Conservation (phyloP, 2,329 filamentous ascomycete genomes). For the Aspergillus japonicus region DNA sequence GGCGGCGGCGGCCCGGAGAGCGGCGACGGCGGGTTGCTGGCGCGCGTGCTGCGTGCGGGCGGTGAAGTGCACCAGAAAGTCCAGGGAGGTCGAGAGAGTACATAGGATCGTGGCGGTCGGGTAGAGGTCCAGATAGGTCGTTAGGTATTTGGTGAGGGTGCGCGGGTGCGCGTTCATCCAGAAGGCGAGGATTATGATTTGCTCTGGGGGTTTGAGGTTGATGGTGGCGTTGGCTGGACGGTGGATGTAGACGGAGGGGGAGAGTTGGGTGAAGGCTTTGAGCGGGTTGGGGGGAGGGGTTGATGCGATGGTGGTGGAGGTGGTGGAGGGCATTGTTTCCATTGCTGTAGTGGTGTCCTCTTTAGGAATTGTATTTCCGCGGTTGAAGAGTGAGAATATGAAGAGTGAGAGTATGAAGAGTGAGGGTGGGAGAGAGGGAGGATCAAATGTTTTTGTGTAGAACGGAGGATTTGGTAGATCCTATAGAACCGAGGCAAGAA, state of each 20-base stretch:
- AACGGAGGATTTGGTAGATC: too few relatives aligned
- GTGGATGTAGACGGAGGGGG: slow-evolving; percentile 1
- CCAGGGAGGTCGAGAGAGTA: slow-evolving; percentile 36
- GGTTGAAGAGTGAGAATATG: too few relatives aligned
- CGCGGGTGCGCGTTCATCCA: slow-evolving; percentile 50
- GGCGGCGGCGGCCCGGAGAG: slow-evolving; percentile 27
- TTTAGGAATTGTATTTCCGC: too few relatives aligned
- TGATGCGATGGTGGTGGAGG: not conserved
- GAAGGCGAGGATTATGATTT: slow-evolving; percentile 45
- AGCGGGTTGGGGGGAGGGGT: not conserved
- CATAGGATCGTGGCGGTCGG: slow-evolving; percentile 46
- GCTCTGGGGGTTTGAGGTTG: slow-evolving; percentile 19
- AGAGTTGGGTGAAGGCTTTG: slow-evolving; percentile 1
- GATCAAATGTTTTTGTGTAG: too few relatives aligned
- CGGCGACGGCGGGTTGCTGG: slow-evolving; percentile 37
- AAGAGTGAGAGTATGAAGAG: too few relatives aligned
- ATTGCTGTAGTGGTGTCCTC: not conserved
- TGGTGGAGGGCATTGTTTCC: not conserved
- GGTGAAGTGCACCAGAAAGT: slow-evolving; percentile 32
- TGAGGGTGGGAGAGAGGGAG: too few relatives aligned
- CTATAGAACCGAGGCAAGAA: too few relatives aligned
- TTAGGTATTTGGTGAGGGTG: slow-evolving; percentile 50
- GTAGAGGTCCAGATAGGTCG: slow-evolving; percentile 44
- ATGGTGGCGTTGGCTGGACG: not conserved
- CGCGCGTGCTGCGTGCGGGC: slow-evolving; percentile 26